Evolutionary conservation across 2,329 filamentous ascomycete species (phyloP).

Genomic region (Neoascochyta sp.): DNA sequence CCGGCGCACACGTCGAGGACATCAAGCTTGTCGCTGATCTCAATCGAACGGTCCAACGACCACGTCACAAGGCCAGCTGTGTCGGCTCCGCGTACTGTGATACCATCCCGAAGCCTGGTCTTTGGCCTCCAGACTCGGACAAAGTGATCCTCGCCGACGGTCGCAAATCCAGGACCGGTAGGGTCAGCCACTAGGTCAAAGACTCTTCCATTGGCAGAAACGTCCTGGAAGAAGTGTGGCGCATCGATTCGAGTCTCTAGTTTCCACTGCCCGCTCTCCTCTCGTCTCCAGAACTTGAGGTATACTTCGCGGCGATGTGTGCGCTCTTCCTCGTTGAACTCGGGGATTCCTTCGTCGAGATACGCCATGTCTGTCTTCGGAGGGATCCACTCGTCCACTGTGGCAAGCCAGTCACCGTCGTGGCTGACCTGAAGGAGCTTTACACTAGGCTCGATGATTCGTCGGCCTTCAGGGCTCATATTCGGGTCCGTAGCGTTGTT

Average conservation of each 20-base stretch:
- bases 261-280: conserved; percentile 58
- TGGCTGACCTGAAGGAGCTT: conserved; percentile 70
- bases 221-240: conserved; percentile 62
- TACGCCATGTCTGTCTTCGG: conserved; percentile 64
- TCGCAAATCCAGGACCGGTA: conserved; percentile 68
- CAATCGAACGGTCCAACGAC: conserved; percentile 61
- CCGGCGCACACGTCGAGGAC: conserved; percentile 18
- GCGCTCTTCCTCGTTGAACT: conserved; percentile 44
- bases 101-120: conserved; percentile 63
- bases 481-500: conserved; percentile 84
- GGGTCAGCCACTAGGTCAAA: conserved; percentile 72
- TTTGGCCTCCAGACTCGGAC: conserved; percentile 80
- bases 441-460: conserved; percentile 73
- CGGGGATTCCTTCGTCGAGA: conserved; percentile 44
- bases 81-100: conserved; percentile 55
- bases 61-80: conserved; percentile 65
- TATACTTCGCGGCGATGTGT: conserved; percentile 64
- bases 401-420: conserved; percentile 86
- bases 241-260: conserved; percentile 79
- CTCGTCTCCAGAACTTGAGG: conserved; percentile 86
- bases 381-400: conserved; percentile 86
- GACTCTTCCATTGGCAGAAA: conserved; percentile 53
- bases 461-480: conserved; percentile 65
- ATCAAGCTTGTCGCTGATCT: conserved; percentile 41
- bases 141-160: conserved; percentile 74